Percentiles rank a stretch among this genome's conserved stretches.
phyloP scores from a whole-genome alignment of 148 eudicot species.

The Persicaria tinctoria region DNA sequence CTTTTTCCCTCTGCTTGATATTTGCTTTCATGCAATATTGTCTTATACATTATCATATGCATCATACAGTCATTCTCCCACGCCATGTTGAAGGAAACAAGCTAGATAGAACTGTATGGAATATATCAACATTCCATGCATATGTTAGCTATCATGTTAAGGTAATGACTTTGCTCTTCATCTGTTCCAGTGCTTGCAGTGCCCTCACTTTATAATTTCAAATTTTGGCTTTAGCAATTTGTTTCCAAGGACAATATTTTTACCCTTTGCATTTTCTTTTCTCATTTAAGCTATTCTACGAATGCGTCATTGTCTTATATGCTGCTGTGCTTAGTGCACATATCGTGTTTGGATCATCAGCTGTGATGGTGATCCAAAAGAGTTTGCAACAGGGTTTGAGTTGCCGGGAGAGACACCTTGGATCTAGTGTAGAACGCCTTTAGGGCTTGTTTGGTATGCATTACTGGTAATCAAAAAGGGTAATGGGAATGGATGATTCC shows the following conservation, averaged over 20 bases:
- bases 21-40: not conserved
- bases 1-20: not conserved
- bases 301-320: not conserved
- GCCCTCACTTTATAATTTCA: not conserved
- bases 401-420: conserved; percentile 3
- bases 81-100: conserved; percentile 64
- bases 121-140: conserved; percentile 68
- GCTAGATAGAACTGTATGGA: conserved; percentile 83
- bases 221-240: not conserved
- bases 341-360: not conserved
- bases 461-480: no score
- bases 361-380: not conserved
- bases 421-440: not conserved
- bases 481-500: no score
- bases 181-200: not conserved
- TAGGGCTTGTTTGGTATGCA: no score
- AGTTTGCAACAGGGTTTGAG: not conserved
- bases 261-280: not conserved
- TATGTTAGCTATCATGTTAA: conserved; percentile 73
- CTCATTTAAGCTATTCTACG: not conserved
- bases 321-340: not conserved
- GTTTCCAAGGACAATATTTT: not conserved
- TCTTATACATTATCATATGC: not conserved
- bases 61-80: conserved; percentile 50
- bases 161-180: conserved; percentile 29